Percentiles rank a stretch among this genome's conserved stretches.
phyloP scores from a whole-genome alignment of 371 early-diverging fungal species.

The Batkoa obscura region DNA sequence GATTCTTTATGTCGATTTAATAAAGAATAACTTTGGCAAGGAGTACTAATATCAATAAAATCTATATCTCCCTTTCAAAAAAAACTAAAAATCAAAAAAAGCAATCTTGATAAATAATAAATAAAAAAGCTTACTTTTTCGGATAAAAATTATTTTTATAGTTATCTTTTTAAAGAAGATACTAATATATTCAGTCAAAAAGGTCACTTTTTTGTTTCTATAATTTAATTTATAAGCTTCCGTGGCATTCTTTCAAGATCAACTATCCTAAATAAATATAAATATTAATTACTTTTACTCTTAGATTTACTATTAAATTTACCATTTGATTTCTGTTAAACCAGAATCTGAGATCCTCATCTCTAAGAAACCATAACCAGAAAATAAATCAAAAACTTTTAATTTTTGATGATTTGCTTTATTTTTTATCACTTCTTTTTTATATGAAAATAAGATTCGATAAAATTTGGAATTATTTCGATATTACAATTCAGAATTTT shows the following conservation, averaged over 20 bases:
- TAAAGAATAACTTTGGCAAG: conserved; percentile 13
- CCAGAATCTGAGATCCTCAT: conserved; percentile 10
- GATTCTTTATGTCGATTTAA: conserved; percentile 8
- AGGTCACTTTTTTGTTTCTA: background rate
- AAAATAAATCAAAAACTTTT: conserved; percentile 12
- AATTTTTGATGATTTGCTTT: background rate
- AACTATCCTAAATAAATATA: conserved; percentile 10
- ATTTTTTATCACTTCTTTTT: background rate
- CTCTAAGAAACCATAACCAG: conserved; percentile 13
- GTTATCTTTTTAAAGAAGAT: conserved; percentile 2
- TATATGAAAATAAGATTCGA: background rate
- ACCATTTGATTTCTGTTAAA: conserved; percentile 10
- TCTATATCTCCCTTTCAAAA: conserved; percentile 11
- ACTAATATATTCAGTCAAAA: conserved; percentile 11
- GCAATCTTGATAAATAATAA: background rate
- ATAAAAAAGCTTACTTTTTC: background rate
- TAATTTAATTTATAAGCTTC: conserved; percentile 9
- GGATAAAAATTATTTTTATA: background rate
- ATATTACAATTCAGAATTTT: background rate
- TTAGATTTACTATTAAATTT: background rate
- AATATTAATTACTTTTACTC: background rate
- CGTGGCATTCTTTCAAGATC: conserved; percentile 9
- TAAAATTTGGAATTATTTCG: conserved; percentile 3
- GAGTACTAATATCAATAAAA: conserved; percentile 13
- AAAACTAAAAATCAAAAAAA: background rate